Conservation (phyloP, 177 flowering plant species). For the Viscum album region DNA sequence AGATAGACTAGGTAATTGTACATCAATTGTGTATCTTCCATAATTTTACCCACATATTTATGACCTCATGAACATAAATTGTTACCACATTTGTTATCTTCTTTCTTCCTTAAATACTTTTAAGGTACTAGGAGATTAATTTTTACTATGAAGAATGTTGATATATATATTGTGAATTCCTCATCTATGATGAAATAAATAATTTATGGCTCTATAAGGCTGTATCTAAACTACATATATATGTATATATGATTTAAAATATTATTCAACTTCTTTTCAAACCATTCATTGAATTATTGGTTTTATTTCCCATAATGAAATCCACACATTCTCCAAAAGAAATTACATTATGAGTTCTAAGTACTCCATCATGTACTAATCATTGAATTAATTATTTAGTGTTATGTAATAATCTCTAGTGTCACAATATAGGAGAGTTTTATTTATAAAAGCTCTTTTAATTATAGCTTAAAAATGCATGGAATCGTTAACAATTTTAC, state of each 20-base stretch:
- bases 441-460: conserved; percentile 17
- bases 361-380: conserved; percentile 18
- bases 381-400: conserved; percentile 16
- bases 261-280: conserved; percentile 13
- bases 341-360: conserved; percentile 11
- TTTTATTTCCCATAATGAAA: conserved; percentile 18
- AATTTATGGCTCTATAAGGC: neutral
- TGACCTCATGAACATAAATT: neutral
- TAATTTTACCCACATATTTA: neutral
- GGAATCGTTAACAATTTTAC: conserved; percentile 5
- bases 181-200: conserved; percentile 9
- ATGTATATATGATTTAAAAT: conserved; percentile 15
- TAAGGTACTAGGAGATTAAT: conserved; percentile 14
- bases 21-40: conserved; percentile 1
- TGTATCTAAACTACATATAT: conserved; percentile 12
- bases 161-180: conserved; percentile 13
- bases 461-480: conserved; percentile 14
- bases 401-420: conserved; percentile 17
- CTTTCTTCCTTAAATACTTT: conserved; percentile 14
- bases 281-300: conserved; percentile 9
- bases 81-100: conserved; percentile 8
- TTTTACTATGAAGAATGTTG: conserved; percentile 12
- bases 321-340: conserved; percentile 17
- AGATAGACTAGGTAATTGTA: neutral
- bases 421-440: conserved; percentile 20